Evolutionary conservation across 768 basidiomycete species (phyloP), one percentile per base, ranked within the genome.

Genomic region (Rhizopogon vesiculosus): DNA sequence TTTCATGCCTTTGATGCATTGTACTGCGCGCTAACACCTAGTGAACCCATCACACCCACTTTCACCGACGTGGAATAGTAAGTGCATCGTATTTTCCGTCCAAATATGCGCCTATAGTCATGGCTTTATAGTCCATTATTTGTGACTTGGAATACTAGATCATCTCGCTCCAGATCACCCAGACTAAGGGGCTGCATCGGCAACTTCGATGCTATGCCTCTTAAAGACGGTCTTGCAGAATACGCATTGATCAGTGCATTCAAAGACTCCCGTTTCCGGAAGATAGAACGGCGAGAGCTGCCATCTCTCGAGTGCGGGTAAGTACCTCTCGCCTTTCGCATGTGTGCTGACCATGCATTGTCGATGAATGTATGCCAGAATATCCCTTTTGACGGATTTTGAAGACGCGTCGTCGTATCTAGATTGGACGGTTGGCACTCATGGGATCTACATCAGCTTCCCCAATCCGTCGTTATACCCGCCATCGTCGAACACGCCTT

Each of bases 201-300:
- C 64, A 93, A 83, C 71, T 99, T 99, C 64, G 84, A 87, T 35
- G 78, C 91, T 10, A 78, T 86, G 69, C 72, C 84, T 10, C 75
- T 98, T 29, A 80, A 76, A 55, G 79, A 88, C 29, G 93, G 93
- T 15, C 69, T 99, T 57, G 80, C 81, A 42, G 92, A 98, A 61
- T 98, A 97, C 66, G 96, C 96, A 28, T 79, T 94, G 56, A 82
- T 89, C 69, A 94, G 93, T 66, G 95, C 95, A 16, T 87, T 97
- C 70, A 79, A 86, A 64, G 96, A 99, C 69, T 77, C 80, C 55
- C 81, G 96, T 42, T 99, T 99, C 77, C 79, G 77, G 62, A 84
- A 79, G 71, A 91, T 99, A 64, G 80, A 85, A 55, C 74, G 78
- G 63, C 77, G 76, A 58, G 97, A 99, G 68, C 75, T 99, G 15